Percentiles rank a stretch among this genome's conserved stretches.
Evolutionary conservation across 805 yeast species (phyloP).

Genomic region (Candida nanaspora): DNA sequence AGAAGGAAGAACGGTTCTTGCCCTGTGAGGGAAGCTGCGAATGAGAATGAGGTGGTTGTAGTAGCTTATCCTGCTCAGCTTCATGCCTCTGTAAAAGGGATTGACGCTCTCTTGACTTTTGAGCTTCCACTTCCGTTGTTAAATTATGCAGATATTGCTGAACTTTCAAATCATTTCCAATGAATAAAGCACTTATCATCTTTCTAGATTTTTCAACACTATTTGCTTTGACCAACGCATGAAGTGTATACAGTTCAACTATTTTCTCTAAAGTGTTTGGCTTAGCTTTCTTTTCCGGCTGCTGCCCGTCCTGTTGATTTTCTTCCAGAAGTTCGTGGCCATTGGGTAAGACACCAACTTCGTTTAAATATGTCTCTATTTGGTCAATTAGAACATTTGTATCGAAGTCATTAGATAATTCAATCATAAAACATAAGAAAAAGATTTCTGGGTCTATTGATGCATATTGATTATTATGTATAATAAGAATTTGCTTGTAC

Average conservation of each 20-base stretch:
- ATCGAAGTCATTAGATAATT: conserved; percentile 20
- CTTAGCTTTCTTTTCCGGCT: background rate
- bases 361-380: conserved; percentile 14
- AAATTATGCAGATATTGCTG: conserved; percentile 8
- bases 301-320: background rate
- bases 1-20: background rate
- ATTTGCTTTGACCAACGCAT: conserved; percentile 15
- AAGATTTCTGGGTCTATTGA: conserved; percentile 19
- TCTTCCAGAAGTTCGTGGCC: conserved; percentile 6
- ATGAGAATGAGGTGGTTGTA: too few relatives aligned
- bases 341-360: conserved; percentile 10
- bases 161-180: conserved; percentile 9
- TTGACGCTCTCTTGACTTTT: background rate
- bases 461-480: conserved; percentile 7
- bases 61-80: too few relatives aligned
- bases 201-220: conserved; percentile 10
- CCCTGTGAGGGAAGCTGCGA: too few relatives aligned
- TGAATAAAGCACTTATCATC: conserved; percentile 13
- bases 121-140: conserved; percentile 2
- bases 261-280: conserved; percentile 12
- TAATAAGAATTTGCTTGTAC: conserved; percentile 11
- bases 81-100: background rate
- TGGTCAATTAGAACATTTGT: conserved; percentile 14
- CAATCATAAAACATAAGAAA: conserved; percentile 24
- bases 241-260: conserved; percentile 18